Conservation (phyloP, 2,329 filamentous ascomycete species). For the Septoria linicola region DNA sequence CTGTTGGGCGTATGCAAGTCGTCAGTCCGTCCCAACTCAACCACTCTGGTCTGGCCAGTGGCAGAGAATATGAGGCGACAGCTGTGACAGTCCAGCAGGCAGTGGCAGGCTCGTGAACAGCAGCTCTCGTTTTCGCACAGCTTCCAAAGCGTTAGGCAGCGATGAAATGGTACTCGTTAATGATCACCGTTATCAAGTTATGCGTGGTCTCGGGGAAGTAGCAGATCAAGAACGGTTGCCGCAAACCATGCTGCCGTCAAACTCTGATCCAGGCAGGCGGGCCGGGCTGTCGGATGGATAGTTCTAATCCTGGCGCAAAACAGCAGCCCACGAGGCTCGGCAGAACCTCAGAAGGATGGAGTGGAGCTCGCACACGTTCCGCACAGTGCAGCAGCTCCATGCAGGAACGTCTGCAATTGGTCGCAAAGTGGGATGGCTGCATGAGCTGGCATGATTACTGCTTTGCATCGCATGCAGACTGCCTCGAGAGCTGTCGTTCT, state of each 20-base stretch:
- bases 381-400: neutral
- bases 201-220: neutral
- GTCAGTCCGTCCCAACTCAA: conserved; percentile 8
- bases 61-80: neutral
- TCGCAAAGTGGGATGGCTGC: neutral
- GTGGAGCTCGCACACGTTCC: conserved; percentile 1
- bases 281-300: conserved; percentile 10
- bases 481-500: neutral
- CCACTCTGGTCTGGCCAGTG: neutral
- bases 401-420: conserved; percentile 12
- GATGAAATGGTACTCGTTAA: neutral
- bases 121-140: neutral
- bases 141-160: neutral
- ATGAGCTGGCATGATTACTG: conserved; percentile 10
- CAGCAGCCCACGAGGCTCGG: conserved; percentile 6
- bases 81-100: neutral
- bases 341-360: too few species aligned
- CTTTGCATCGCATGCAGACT: neutral
- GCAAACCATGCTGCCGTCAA: neutral
- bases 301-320: too few species aligned
- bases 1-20: conserved; percentile 11
- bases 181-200: neutral
- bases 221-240: neutral
- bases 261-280: conserved; percentile 15
- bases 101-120: neutral